These are phyloP conservation scores for Rhizomucor pusillus DNA, from an alignment of 371 early-diverging fungal genomes.

Conservation along the genomic window DNA sequence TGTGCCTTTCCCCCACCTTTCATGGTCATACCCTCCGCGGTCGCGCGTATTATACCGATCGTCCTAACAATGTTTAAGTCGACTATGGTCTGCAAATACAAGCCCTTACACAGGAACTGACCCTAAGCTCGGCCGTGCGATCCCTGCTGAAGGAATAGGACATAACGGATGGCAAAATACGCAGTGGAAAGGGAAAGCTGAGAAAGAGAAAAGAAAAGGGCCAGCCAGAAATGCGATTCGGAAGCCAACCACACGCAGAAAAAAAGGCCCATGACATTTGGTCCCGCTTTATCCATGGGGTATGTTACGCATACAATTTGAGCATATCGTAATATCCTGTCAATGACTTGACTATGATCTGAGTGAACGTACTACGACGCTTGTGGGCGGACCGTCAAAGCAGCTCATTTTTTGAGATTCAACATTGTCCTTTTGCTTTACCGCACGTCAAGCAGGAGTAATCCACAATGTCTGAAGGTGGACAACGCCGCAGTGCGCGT, in stretches of 20 bases:
- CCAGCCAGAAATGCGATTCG: neutral
- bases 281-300: too few relatives aligned
- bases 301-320: too few relatives aligned
- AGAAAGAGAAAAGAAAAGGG: neutral
- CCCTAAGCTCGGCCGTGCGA: slow-evolving; percentile 14
- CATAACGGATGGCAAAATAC: neutral
- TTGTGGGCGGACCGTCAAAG: too few relatives aligned
- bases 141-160: slow-evolving; percentile 14
- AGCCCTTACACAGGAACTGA: neutral
- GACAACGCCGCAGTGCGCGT: too few relatives aligned
- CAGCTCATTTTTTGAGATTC: too few relatives aligned
- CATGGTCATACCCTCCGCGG: neutral
- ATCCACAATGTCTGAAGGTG: too few relatives aligned
- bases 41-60: neutral
- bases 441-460: too few relatives aligned
- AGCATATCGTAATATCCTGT: too few relatives aligned
- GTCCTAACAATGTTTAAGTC: neutral
- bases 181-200: neutral
- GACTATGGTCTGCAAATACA: neutral
- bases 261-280: too few relatives aligned
- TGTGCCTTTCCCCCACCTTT: neutral
- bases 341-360: too few relatives aligned
- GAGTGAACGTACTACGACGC: too few relatives aligned
- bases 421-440: too few relatives aligned
- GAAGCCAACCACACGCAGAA: neutral